Base-by-base conservation (phyloP, 139 green algal species). In the Nannochloris sp. region DNA sequence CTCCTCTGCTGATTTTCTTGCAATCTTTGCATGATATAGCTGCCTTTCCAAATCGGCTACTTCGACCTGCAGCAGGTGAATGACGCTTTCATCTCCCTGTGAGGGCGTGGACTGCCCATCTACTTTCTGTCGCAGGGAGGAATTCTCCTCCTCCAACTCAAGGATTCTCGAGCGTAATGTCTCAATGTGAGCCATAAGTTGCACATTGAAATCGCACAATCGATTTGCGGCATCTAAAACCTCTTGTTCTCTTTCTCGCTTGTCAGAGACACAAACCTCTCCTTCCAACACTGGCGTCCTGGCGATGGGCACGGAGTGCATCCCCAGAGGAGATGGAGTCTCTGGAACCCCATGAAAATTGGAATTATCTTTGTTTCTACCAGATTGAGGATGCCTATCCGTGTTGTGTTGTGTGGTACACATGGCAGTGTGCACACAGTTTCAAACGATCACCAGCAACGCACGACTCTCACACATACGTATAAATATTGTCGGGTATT, bases 141-240 rank as follows among this genome's bases (percentile, higher is more conserved):
- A 18, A 44, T 50, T 51, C 23, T 56, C 57, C 8, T 49, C 57
- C 21, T 64, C 57, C 15, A 64, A 23, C 23, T 64, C 18, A 1
- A 15, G n/a, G 15, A 58, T 18, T 8, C 57, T 48, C 19, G 12
- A 57, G 12, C 23, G n/a, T 24, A 64, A 64, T 25, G 15, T 15
- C n/a, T 64, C 57, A n/a, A 51, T 18, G 2, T 64, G 19, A 27
- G 40, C 18, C 40, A 31, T 56, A 4, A 64, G 23, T 19, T 64
- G 40, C 12, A 64, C n/a, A 58, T 64, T 64, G 19, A 49, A 25
- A 64, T 64, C 19, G 19, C 57, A 31, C 23, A 64, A 23, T 18
- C 43, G n/a, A 58, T 15, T 31, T 6, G 40, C 57, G 5, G 56
- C 57, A 25, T 64, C 19, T 51, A 31, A 48, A 16, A 25, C 9